Evolutionary conservation across 805 yeast species (phyloP), one percentile per base, ranked within the genome.

Genomic region (Sugiyamaella marilandica): DNA sequence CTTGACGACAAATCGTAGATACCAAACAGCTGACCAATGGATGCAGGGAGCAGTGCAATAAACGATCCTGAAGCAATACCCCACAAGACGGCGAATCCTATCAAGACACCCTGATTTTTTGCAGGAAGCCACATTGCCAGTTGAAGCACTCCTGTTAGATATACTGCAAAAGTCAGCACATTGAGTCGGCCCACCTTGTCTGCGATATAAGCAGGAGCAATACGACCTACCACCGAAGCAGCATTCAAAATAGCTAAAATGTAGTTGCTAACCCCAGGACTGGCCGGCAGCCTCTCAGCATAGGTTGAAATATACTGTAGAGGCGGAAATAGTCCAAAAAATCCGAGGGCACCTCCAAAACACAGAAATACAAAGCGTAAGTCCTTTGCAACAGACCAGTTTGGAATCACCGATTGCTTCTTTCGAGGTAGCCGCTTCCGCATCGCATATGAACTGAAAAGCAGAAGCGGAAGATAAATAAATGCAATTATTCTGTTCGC

Each of bases 141-240:
- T 13, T 55, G 68, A n/a, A 66, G 54, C 9, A 71, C 51, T 2
- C 72, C 73, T 14, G 70, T 49, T 36, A 69, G 19, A 37, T 62
- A 24, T 3, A 64, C 57, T 34, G 63, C 64, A 3, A 71, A 64
- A 32, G 65, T 53, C 18, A 68, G 57, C n/a, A 65, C 61, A 45
- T 78, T 79, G 52, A 70, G 60, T 41, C 81, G 65, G 2, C 84
- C 84, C 34, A 70, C 47, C 14, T 56, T 62, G 59, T 80, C 83
- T 16, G 77, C 81, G 13, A 72, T 14, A 37, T 67, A 57, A 0
- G 82, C 81, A 33, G 80, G 71, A 5, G 64, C 53, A 2, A 81
- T 71, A 45, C 84, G 66, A 2, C 84, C 84, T 36, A 80, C 59
- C 2, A 72, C 61, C 55, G 80, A 63, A 14, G 59, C 58, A 16